Base-by-base conservation (phyloP, 495 filamentous ascomycete genomes). In the Podospora pseudocomata region DNA sequence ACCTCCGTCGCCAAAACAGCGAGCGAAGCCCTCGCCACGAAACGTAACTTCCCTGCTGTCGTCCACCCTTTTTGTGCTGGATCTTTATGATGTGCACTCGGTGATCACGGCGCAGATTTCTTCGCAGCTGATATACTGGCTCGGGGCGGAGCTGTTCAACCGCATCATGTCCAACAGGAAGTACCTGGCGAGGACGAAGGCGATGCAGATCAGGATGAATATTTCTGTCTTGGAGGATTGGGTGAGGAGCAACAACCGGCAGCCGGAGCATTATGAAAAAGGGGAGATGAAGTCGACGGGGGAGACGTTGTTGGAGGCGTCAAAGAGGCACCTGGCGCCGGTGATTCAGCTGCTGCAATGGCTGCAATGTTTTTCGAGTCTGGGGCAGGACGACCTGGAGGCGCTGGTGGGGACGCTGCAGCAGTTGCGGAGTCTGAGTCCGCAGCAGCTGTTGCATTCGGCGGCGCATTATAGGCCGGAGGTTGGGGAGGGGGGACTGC, bases 201-300 rank as follows among this genome's bases (percentile, higher is more conserved):
- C 95, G 5, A 98, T 99, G 95, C 96, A 99, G 74, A 97, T 99
- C 68, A 92, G 95, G 68, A 97, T 99, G 92, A 99, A 99, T 76
- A 88, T 98, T 28, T 98, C 95, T 4, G 87, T 86, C 2, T 83
- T 99, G 57, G 95, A 99, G 77, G 95, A 99, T 75, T 99, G 95
- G 95, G 95, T 94, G 1, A 85, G 93, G 16, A 82, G 85, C 28
- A 99, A 98, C 79, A 98, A 97, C 73, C 88, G 96, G 18, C 88
- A 96, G 71, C 94, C 95, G 7, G 95, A 97, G 75, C 95, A 98
- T 76, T 98, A 92, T 74, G 95, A 99, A 76, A 90, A 92, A 67
- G 95, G 94, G 9, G 91, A 94, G 34, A 94, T 90, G 78, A 89
- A 84, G 4, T 87, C 90, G n/a, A 92, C 87, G 1, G 96, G 96